These are phyloP conservation scores for Paecilomyces dactylethromorphus DNA, from an alignment of 2,329 filamentous ascomycete species.

Conservation along the genomic window DNA sequence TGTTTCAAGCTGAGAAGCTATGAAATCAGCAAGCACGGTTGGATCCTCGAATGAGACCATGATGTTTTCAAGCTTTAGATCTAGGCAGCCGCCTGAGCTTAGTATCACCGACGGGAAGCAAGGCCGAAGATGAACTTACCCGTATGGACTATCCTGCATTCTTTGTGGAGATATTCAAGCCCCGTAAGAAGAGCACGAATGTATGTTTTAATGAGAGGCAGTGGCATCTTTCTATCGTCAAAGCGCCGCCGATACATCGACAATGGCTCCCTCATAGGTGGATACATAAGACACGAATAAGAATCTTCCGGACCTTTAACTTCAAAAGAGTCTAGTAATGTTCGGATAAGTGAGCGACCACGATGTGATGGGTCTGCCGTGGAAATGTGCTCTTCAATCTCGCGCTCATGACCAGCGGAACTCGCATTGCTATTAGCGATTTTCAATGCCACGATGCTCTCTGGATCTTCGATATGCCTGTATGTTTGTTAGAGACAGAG, in stretches of 20 bases:
- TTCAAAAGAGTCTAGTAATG: slow-evolving; percentile 28
- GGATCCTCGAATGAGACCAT: slow-evolving; percentile 29
- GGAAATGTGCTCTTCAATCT: slow-evolving; percentile 27
- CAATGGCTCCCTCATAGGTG: slow-evolving; percentile 32
- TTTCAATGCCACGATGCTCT: slow-evolving; percentile 21
- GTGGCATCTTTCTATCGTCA: slow-evolving; percentile 21
- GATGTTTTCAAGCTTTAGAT: slow-evolving; percentile 41
- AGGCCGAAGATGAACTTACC: slow-evolving; percentile 19
- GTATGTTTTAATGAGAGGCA: slow-evolving; percentile 28
- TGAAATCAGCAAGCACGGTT: slow-evolving; percentile 19
- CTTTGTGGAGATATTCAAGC: slow-evolving; percentile 38
- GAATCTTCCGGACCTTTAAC: slow-evolving; percentile 21
- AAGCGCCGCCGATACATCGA: slow-evolving; percentile 28
- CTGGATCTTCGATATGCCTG: slow-evolving; percentile 18
- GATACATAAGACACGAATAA: slow-evolving; percentile 33
- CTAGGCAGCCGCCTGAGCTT: slow-evolving; percentile 14
- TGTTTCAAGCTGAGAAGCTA: slow-evolving; percentile 21
- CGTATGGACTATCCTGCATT: slow-evolving; percentile 37
- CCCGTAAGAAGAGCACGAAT: slow-evolving; percentile 32
- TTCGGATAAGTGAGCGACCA: slow-evolving; percentile 27
- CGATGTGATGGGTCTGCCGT: slow-evolving; percentile 24
- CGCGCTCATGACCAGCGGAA: slow-evolving; percentile 8
- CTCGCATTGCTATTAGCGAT: slow-evolving; percentile 19
- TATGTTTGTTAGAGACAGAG: slow-evolving; percentile 16
- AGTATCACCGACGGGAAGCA: slow-evolving; percentile 9